Conservation (phyloP, 306 rosid species). For the Delonix regia region DNA sequence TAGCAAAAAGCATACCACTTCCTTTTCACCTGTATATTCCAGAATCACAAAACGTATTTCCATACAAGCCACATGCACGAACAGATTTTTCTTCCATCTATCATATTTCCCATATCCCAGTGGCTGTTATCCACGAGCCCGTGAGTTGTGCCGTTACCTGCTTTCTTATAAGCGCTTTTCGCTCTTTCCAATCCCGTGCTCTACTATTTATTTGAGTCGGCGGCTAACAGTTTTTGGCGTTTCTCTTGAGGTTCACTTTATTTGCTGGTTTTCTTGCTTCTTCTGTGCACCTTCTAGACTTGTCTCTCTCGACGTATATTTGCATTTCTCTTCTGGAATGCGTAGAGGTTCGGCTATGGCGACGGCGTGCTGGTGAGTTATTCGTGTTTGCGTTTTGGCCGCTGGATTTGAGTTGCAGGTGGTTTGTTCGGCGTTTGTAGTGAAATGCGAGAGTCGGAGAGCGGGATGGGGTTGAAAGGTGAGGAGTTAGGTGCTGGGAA, state of each 20-base stretch:
- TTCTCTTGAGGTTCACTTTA: not conserved
- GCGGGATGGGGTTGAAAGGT: constrained; percentile 36
- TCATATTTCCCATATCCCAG: not conserved
- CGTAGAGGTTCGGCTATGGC: constrained; percentile 31
- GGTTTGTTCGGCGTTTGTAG: constrained; percentile 22
- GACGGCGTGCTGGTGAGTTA: not conserved
- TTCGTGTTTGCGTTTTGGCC: not conserved
- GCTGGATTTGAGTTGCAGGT: not conserved
- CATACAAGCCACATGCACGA: not conserved
- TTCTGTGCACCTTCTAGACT: not conserved
- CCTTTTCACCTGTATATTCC: constrained; percentile 45
- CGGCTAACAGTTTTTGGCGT: constrained; percentile 29
- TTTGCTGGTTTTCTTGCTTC: not conserved
- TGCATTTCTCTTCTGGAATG: constrained; percentile 33
- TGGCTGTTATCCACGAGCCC: not conserved
- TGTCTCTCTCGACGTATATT: not conserved
- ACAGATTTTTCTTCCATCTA: not conserved
- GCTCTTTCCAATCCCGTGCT: not conserved
- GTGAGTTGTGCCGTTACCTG: not conserved
- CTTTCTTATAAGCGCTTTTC: not conserved
- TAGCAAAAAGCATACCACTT: constrained; percentile 27
- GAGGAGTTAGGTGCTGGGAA: constrained; percentile 33
- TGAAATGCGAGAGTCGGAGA: constrained; percentile 13
- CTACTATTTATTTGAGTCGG: constrained; percentile 1
- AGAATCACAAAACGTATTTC: constrained; percentile 34